Conservation (phyloP, 2,329 filamentous ascomycete genomes). For the Incumbomyces delicatus region DNA sequence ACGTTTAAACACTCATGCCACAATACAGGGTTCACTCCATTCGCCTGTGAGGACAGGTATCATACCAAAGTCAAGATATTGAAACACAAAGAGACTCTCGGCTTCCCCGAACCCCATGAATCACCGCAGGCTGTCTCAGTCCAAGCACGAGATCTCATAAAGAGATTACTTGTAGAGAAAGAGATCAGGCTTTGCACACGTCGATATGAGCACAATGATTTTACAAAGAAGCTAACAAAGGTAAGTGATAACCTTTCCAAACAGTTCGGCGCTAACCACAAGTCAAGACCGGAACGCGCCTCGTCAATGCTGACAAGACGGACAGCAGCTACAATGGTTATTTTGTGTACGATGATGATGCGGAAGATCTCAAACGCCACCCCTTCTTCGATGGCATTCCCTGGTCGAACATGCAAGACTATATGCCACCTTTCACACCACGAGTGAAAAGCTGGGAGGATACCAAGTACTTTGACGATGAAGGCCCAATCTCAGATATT, state of each 20-base stretch:
- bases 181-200: conserved; percentile 65
- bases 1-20: neutral
- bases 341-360: conserved; percentile 74
- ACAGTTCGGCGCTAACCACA: conserved; percentile 4
- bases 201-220: conserved; percentile 62
- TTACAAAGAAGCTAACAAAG: conserved; percentile 20
- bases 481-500: conserved; percentile 58
- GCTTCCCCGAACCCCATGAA: conserved; percentile 52
- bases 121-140: conserved; percentile 34
- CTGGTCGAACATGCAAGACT: conserved; percentile 65
- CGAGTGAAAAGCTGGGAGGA: conserved; percentile 58
- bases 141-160: conserved; percentile 68
- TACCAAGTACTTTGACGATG: conserved; percentile 85
- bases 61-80: conserved; percentile 80
- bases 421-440: conserved; percentile 70
- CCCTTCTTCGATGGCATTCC: conserved; percentile 71
- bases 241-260: conserved; percentile 18
- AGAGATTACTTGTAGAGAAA: conserved; percentile 61
- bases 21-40: conserved; percentile 66
- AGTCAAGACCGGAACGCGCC: conserved; percentile 7
- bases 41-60: conserved; percentile 69
- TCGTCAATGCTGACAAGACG: conserved; percentile 23
- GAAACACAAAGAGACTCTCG: conserved; percentile 59
- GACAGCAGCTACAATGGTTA: conserved; percentile 38
- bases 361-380: conserved; percentile 80